phyloP scores from a whole-genome alignment of 106 monocot genomes.

The Dendrobium huoshanense region DNA sequence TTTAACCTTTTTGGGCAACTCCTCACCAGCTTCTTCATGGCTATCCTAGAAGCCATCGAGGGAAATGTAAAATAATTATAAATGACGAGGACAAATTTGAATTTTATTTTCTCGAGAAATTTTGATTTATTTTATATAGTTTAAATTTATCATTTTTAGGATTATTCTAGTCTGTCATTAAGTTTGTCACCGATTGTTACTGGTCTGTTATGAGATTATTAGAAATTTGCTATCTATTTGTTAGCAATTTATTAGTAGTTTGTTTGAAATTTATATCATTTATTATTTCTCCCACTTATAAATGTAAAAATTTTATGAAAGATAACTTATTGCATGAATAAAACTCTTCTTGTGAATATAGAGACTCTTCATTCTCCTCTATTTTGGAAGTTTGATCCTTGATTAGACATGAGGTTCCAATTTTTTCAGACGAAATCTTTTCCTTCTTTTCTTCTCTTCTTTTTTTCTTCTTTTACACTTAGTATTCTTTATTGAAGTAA shows the following conservation, averaged over 20 bases:
- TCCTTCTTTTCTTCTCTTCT: no score
- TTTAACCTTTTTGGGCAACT: conserved; percentile 88
- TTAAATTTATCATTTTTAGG: not conserved
- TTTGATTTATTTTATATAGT: not conserved
- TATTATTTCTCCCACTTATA: not conserved
- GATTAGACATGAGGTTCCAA: no score
- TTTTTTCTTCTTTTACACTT: no score
- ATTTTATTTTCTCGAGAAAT: not conserved
- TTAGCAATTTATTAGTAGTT: not conserved
- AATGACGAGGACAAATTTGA: not conserved
- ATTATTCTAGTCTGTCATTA: not conserved
- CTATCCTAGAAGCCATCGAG: conserved; percentile 42
- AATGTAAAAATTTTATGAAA: not conserved
- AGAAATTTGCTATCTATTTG: not conserved
- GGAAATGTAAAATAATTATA: conserved; percentile 1
- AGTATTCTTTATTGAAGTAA: no score
- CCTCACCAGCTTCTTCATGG: conserved; percentile 91
- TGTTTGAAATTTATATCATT: not conserved
- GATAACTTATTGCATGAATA: no score
- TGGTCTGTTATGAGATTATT: not conserved
- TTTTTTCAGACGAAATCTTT: no score
- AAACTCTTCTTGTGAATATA: no score
- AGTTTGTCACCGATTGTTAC: not conserved
- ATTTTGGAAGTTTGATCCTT: no score
- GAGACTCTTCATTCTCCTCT: no score